Evolutionary conservation across 441 rosid genomes (phyloP), one percentile per base, ranked within the genome.

Genomic region (Erodium trifolium): DNA sequence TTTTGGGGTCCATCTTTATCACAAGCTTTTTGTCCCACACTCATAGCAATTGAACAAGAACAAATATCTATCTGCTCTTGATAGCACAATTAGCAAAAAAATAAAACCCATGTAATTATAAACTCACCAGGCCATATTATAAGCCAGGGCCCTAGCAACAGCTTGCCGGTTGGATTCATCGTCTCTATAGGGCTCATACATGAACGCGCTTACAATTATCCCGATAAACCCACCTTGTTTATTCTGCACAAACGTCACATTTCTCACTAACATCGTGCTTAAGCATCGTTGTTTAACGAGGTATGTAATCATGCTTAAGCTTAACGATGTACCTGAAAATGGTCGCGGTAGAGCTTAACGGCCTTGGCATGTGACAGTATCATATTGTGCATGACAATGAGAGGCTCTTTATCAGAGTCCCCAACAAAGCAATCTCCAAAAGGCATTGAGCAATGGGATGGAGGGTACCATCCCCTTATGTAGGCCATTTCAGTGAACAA

Each of bases 381-480:
- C 77, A 86, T 74, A 27, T 80, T 79, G 73, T 83, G 85, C 53
- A 75, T 10, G 6, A 72, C 82, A 45, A 79, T 31, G 14, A 67
- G 71, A 16, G 86, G 85, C 51, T 86, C 86, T 5, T 34, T 0
- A 23, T 81, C 77, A 5, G 88, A 84, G 69, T 86, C 75, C 6
- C 90, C 90, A 5, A 1, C 72, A 0, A 84, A 72, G 67, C 90
- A 84, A 66, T 79, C 81, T 45, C 84, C 87, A 4, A 86, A 80
- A 7, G 85, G 86, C 0, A 6, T 45, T 0, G 85, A 82, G 34
- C 88, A 82, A 64, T 51, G 87, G 43, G 37, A 75, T 0, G 90
- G 90, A 13, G 86, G 85, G 63, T 67, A 79, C 23, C 43, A 0
- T 31, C 87, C 85, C 62, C 70, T 67, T 0, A 75, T 43, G 55